phyloP scores from a whole-genome alignment of 768 basidiomycete species.

The Hebeloma cylindrosporum region DNA sequence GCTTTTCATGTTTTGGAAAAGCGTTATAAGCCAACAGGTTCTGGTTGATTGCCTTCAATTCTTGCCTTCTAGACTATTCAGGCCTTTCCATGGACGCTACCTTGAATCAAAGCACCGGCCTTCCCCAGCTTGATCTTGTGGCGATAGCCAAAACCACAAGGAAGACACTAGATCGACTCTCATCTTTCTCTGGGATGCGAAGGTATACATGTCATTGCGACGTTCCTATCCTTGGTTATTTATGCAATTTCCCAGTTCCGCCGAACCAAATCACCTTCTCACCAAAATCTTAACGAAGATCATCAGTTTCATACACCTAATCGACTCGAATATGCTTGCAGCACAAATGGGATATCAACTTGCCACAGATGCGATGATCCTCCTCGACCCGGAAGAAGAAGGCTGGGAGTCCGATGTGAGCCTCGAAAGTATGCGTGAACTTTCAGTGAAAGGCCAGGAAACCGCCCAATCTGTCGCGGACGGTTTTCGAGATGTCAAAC shows the following conservation, averaged over 20 bases:
- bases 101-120: not conserved
- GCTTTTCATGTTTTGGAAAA: not conserved
- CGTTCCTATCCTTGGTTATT: not conserved
- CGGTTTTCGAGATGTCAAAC: constrained; percentile 33
- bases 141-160: constrained; percentile 31
- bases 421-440: constrained; percentile 21
- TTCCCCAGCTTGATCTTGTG: constrained; percentile 22
- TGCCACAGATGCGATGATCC: constrained; percentile 24
- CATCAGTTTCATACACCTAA: constrained; percentile 23
- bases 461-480: constrained; percentile 26
- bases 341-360: constrained; percentile 29
- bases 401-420: constrained; percentile 21
- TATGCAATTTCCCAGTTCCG: constrained; percentile 3
- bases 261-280: constrained; percentile 23
- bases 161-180: constrained; percentile 39
- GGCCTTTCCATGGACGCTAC: constrained; percentile 5
- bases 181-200: constrained; percentile 33
- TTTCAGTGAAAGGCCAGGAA: constrained; percentile 28
- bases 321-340: constrained; percentile 32
- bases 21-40: too few species aligned
- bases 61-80: too few species aligned
- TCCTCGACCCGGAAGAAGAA: constrained; percentile 22
- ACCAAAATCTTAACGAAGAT: constrained; percentile 31
- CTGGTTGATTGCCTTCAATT: not conserved
- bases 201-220: constrained; percentile 21